phyloP scores from a whole-genome alignment of 208 protist genomes.

The Acanthamoeba healyi region DNA sequence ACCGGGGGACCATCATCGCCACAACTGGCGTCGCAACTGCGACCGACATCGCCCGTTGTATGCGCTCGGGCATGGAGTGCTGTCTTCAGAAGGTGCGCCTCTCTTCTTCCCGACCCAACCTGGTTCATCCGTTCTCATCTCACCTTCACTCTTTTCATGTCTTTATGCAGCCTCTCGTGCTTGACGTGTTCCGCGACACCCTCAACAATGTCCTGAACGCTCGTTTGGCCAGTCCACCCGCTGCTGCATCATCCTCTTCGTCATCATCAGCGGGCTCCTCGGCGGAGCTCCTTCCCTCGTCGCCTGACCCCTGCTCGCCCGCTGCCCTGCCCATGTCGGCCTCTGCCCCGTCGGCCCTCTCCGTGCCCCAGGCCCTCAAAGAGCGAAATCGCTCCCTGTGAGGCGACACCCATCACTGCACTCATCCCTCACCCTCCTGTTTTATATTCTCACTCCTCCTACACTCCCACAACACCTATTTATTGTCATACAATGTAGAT shows the following conservation, averaged over 20 bases:
- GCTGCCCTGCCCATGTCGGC: neutral
- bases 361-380: neutral
- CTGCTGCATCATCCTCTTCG: neutral
- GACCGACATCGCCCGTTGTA: neutral
- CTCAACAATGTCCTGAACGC: neutral
- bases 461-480: too few relatives aligned
- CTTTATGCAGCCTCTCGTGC: neutral
- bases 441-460: too few relatives aligned
- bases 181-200: slow-evolving; percentile 44
- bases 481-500: too few relatives aligned
- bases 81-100: slow-evolving; percentile 12
- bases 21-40: neutral
- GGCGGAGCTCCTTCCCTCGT: neutral
- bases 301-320: neutral
- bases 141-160: neutral
- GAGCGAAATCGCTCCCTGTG: slow-evolving; percentile 34
- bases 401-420: neutral
- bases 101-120: neutral
- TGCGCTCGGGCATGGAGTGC: neutral
- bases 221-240: neutral
- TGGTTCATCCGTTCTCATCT: neutral
- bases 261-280: slow-evolving; percentile 20
- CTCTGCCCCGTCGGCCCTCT: neutral
- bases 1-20: neutral
- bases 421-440: too few relatives aligned